These are phyloP conservation scores for Xylaria sp. DNA, from an alignment of 2,329 filamentous ascomycete species.

Conservation along the genomic window DNA sequence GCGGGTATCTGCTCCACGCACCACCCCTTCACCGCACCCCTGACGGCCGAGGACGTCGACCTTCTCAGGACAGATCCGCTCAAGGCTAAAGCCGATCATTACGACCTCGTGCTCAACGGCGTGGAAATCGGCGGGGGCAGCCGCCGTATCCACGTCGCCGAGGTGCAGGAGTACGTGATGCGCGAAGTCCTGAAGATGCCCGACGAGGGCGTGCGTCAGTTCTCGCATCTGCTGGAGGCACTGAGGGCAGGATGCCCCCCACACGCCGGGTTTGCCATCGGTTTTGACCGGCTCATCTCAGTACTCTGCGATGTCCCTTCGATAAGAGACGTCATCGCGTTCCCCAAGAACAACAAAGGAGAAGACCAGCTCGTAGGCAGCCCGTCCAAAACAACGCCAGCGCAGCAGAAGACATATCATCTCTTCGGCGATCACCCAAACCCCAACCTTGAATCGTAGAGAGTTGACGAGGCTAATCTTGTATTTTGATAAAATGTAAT, in stretches of 20 bases:
- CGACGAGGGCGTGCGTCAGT: slow-evolving; percentile 77
- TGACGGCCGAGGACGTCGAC: slow-evolving; percentile 76
- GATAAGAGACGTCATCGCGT: slow-evolving; percentile 93
- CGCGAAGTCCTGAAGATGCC: slow-evolving; percentile 84
- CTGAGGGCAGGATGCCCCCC: slow-evolving; percentile 89
- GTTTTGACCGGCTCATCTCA: slow-evolving; percentile 87
- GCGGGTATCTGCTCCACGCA: slow-evolving; percentile 89
- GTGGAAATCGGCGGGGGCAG: slow-evolving; percentile 94
- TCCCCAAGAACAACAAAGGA: slow-evolving; percentile 92
- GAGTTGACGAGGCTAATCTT: background rate
- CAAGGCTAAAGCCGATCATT: slow-evolving; percentile 83
- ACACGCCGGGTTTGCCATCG: slow-evolving; percentile 91
- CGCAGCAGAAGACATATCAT: slow-evolving; percentile 45
- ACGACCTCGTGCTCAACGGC: slow-evolving; percentile 95
- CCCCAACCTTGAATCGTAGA: background rate
- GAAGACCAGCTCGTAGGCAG: slow-evolving; percentile 86
- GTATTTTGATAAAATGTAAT: background rate
- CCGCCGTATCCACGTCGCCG: slow-evolving; percentile 86
- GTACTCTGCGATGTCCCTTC: slow-evolving; percentile 80
- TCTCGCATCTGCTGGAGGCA: slow-evolving; percentile 85
- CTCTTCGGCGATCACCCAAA: slow-evolving; percentile 27
- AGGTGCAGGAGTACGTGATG: slow-evolving; percentile 87
- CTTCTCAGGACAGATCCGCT: slow-evolving; percentile 78
- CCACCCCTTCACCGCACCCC: slow-evolving; percentile 94
- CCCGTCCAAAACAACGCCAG: slow-evolving; percentile 58